Evolutionary conservation across 305 asterid genomes (phyloP), one percentile per base, ranked within the genome.

Genomic region (Plantago coronopus): DNA sequence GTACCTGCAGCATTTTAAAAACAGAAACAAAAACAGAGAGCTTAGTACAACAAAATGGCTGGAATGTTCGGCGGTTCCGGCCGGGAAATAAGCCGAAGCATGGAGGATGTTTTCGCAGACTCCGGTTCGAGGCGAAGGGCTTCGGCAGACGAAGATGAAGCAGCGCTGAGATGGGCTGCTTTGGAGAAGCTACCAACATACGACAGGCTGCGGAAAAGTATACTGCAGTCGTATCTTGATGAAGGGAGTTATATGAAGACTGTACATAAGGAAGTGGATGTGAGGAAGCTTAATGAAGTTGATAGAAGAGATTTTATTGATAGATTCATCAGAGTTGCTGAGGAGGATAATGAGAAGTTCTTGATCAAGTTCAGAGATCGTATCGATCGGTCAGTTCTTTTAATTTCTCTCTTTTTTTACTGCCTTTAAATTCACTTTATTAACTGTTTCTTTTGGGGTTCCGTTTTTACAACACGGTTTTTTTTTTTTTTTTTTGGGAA

Each of bases 81-180:
- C 40, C 40, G 40, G 40, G 40, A 34, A 34, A 7, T 34, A 34
- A 34, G 40, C 40, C 40, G 40, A 12, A 34, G 40, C 10, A 51
- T 53, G 58, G 58, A 53, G 13, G 40, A 53, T 2, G 14, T 25
- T 23, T 53, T 22, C 17, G 27, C 58, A 14, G 40, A 18, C 4
- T 53, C 58, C 8, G 31, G 6, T 25, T 53, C 58, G 4, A 31
- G 58, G 58, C 14, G 58, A 37, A 53, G 17, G n/a, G 58, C 31
- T 25, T 37, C 40, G 31, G 58, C 58, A 27, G 74, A 69, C 17
- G 75, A 74, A n/a, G 79, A 74, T 4, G 83, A 78, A 67, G 87
- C 63, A 48, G 85, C 87, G 7, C 56, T 85, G 8, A 75, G 77
- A 66, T 85, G 87, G 94, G 89, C 88, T 16, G 87, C 94, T 1